phyloP scores from a whole-genome alignment of 1,139 yeast species.

The Debaryomycetaceae sp. region DNA sequence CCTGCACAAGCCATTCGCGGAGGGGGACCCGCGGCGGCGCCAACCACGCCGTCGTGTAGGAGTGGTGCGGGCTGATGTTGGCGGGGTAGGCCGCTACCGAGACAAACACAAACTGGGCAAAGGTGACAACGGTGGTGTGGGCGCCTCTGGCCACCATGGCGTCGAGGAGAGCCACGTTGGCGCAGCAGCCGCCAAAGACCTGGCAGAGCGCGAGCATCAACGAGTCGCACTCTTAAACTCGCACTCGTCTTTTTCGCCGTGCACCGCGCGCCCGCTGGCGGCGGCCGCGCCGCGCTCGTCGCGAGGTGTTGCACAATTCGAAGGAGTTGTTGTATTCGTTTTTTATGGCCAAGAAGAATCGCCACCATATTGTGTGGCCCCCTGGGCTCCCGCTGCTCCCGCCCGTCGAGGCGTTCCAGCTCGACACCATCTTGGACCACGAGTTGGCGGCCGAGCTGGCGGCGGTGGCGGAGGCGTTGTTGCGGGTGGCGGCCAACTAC shows the following conservation, averaged over 20 bases:
- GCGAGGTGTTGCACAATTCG: constrained; percentile 1
- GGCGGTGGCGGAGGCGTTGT: constrained; percentile 29
- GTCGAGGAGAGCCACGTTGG: constrained; percentile 64
- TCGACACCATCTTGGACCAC: constrained; percentile 32
- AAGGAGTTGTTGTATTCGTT: too few relatives aligned
- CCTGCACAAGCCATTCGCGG: constrained; percentile 43
- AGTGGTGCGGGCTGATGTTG: constrained; percentile 23
- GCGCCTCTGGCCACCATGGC: constrained; percentile 30
- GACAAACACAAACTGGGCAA: constrained; percentile 56
- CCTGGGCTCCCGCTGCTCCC: constrained; percentile 21
- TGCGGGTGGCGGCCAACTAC: constrained; percentile 32
- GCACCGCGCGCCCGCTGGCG: too few relatives aligned
- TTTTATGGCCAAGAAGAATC: too few relatives aligned
- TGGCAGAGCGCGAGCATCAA: constrained; percentile 15
- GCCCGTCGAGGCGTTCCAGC: constrained; percentile 33
- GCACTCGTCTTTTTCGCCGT: too few relatives aligned
- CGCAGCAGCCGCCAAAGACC: constrained; percentile 72
- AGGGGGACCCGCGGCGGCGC: constrained; percentile 43
- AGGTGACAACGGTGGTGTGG: constrained; percentile 39
- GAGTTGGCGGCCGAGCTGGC: constrained; percentile 28
- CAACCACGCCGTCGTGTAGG: constrained; percentile 20
- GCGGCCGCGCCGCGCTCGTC: too few relatives aligned
- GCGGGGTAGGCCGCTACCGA: constrained; percentile 38
- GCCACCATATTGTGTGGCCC: constrained; percentile 3
- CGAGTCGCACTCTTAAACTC: too few relatives aligned